phyloP scores from a whole-genome alignment of 306 rosid genomes.

The Castanea mollissima region DNA sequence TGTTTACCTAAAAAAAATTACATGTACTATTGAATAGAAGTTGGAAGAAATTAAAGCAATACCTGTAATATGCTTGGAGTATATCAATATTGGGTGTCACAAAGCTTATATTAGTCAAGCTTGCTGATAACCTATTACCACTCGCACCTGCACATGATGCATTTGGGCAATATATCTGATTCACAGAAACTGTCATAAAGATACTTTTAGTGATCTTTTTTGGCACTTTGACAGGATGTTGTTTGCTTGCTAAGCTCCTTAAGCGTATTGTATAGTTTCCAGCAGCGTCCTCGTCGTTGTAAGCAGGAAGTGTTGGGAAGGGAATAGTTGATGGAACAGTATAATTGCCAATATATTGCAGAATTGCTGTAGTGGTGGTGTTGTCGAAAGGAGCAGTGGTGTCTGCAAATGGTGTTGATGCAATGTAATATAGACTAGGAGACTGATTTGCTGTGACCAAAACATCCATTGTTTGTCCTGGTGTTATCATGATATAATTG shows the following conservation, averaged over 20 bases:
- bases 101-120: conserved; percentile 52
- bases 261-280: conserved; percentile 24
- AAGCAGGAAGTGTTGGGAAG: conserved; percentile 25
- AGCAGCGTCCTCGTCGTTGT: conserved; percentile 25
- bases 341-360: conserved; percentile 32
- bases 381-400: conserved; percentile 22
- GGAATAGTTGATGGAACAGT: conserved; percentile 5
- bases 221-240: conserved; percentile 34
- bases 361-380: conserved; percentile 30
- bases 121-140: conserved; percentile 38
- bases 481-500: conserved; percentile 41
- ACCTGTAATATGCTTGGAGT: conserved; percentile 53
- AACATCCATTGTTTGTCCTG: conserved; percentile 51
- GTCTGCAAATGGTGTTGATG: conserved; percentile 35
- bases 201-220: conserved; percentile 20
- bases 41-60: background rate
- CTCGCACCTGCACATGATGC: conserved; percentile 37
- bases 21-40: background rate
- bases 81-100: conserved; percentile 28
- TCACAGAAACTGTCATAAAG: conserved; percentile 26
- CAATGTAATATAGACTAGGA: conserved; percentile 41
- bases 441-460: conserved; percentile 40
- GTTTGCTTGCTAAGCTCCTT: conserved; percentile 28
- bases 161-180: conserved; percentile 30
- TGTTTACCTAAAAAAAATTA: no score